Evolutionary conservation across 441 rosid species (phyloP).

Genomic region (Gossypium trilobum): DNA sequence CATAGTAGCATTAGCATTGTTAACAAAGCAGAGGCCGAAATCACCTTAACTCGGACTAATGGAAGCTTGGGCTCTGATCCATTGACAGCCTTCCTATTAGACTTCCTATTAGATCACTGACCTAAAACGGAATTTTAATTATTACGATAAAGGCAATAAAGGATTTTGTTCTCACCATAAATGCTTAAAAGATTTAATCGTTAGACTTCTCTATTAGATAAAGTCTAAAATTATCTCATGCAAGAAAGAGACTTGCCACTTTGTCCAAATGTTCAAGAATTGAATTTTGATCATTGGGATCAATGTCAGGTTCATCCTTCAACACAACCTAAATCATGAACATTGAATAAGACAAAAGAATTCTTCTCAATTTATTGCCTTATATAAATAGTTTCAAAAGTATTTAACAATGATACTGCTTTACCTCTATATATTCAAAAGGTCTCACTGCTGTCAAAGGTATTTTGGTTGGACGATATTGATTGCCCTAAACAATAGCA

Average conservation of each 20-base stretch:
- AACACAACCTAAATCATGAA: constrained; percentile 56
- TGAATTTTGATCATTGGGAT: constrained; percentile 88
- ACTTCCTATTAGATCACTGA: constrained; percentile 66
- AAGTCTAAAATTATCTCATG: constrained; percentile 9
- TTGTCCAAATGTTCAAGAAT: constrained; percentile 85
- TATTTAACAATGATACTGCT: neutral
- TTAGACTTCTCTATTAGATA: neutral
- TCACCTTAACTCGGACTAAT: constrained; percentile 82
- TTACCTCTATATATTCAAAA: constrained; percentile 85
- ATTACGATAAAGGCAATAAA: constrained; percentile 3
- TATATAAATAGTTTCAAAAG: constrained; percentile 1
- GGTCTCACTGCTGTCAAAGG: constrained; percentile 93
- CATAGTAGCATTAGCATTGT: neutral
- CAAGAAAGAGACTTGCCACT: constrained; percentile 47
- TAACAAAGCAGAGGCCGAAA: constrained; percentile 6
- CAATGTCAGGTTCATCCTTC: constrained; percentile 79
- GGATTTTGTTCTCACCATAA: constrained; percentile 1
- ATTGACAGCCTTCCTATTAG: constrained; percentile 43
- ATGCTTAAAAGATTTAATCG: neutral
- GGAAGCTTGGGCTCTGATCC: constrained; percentile 73
- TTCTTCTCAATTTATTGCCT: neutral
- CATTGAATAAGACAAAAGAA: constrained; percentile 18
- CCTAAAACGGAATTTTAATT: constrained; percentile 36
- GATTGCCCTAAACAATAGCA: constrained; percentile 58
- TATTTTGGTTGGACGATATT: constrained; percentile 94